Evolutionary conservation across 2,329 filamentous ascomycete genomes (phyloP).

Genomic region (Pestalotiopsis sp.): DNA sequence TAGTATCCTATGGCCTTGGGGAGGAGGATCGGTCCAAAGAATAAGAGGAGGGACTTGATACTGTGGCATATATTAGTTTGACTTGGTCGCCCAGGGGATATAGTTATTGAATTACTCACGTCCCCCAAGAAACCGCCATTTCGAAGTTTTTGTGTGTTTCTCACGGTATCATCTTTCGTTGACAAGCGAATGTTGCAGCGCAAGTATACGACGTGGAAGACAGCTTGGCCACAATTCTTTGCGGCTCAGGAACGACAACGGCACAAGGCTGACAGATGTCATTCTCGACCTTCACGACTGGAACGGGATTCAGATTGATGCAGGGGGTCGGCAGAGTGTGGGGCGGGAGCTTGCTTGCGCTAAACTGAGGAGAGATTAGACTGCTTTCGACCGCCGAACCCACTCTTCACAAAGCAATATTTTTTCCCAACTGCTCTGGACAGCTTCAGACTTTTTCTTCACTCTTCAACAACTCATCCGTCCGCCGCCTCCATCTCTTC

Average conservation of each 20-base stretch:
- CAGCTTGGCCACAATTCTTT: background rate
- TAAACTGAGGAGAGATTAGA: background rate
- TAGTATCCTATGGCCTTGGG: slow-evolving; percentile 69
- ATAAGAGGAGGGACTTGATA: slow-evolving; percentile 58
- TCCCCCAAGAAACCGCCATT: slow-evolving; percentile 17
- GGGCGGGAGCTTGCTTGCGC: background rate
- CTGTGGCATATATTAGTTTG: slow-evolving; percentile 31
- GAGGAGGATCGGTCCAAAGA: slow-evolving; percentile 73
- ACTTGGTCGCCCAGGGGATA: too few relatives aligned
- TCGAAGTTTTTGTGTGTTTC: background rate
- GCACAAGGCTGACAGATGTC: slow-evolving; percentile 13
- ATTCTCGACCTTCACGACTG: background rate
- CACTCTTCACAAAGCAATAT: background rate
- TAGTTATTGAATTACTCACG: slow-evolving; percentile 12
- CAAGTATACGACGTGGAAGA: background rate
- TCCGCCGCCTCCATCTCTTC: background rate
- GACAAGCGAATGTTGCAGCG: background rate
- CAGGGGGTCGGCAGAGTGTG: background rate
- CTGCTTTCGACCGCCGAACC: background rate
- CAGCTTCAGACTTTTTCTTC: background rate
- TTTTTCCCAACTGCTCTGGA: background rate
- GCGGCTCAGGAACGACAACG: background rate
- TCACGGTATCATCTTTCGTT: background rate
- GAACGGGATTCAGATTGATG: background rate
- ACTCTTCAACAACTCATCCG: background rate